Base-by-base conservation (phyloP, 2,329 filamentous ascomycete species). In the Trichophaea hybrida region DNA sequence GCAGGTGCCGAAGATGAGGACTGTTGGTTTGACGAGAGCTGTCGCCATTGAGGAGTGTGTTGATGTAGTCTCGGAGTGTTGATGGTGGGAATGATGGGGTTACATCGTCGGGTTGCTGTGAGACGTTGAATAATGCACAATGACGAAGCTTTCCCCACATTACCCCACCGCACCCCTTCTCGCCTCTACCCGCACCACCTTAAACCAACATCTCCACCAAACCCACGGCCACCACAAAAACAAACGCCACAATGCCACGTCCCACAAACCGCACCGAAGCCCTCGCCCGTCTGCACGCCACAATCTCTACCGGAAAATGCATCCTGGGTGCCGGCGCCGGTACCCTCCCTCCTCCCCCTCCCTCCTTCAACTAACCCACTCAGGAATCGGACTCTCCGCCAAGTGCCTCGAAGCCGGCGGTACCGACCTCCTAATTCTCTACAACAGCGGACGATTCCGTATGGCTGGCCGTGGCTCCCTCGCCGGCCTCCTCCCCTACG, bases 391-490 rank as follows among this genome's bases (percentile, higher is more conserved):
- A 0, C 76, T 87, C 2, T 83, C 82, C 1, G 83, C 84, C 61
- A 87, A 87, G 67, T 84, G 79, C 67, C 78, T 85, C 64, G 84
- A 87, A 70, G 76, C 77, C 50, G 84, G 83, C 40, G 82, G 83
- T 61, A 80, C 78, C 12, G 83, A 86, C 67, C 73, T 87, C 46
- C 85, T 87, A 68, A 80, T 86, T 63, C 78, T 86, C 66, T 86
- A 86, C 74, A 86, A 86, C 70, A 83, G 80, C 40, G 84, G 84
- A 0, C 78, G 83, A 3, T 87, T 83, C 69, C 80, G 84, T 7
- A 87, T 88, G 84, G 83, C 83, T 0, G 84, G 84, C 0, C 75
- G 80, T 46, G 84, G 84, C 0, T 85, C 82, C 0, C 71, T 86
- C 8, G 83, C 84, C 0, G 84, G 84, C 0, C 71, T 86, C 37